phyloP scores from a whole-genome alignment of 2,329 filamentous ascomycete genomes.

The Sporothrix protearum region DNA sequence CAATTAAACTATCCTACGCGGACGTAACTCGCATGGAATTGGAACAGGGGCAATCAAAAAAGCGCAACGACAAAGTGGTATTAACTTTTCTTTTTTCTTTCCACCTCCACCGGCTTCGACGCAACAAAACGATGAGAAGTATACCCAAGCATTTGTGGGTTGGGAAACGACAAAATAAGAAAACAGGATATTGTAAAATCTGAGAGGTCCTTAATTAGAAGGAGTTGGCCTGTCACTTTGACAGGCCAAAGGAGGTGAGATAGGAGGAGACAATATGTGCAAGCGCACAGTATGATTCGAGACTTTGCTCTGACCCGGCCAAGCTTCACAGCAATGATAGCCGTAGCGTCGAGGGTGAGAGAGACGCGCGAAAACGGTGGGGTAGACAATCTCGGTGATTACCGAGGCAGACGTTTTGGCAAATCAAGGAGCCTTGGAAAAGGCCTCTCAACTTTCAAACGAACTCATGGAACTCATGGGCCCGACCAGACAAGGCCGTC shows the following conservation, averaged over 20 bases:
- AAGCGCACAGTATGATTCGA: not conserved
- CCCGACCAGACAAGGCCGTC: too few species aligned
- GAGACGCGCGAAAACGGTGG: too few species aligned
- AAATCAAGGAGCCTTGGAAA: not conserved
- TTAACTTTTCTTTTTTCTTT: conserved; percentile 9
- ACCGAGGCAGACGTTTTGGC: not conserved
- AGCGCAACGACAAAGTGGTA: conserved; percentile 14
- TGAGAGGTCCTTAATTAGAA: not conserved
- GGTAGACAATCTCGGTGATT: too few species aligned
- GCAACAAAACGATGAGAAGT: not conserved
- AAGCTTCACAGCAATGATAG: too few species aligned
- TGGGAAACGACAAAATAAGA: not conserved
- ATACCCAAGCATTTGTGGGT: not conserved
- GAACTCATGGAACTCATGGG: too few species aligned
- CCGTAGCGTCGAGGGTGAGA: too few species aligned
- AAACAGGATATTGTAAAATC: not conserved
- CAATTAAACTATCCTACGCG: not conserved
- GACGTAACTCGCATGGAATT: not conserved
- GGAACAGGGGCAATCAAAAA: not conserved
- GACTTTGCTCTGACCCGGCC: too few species aligned
- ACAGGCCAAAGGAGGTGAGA: not conserved
- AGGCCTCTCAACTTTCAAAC: not conserved
- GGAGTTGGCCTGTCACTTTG: not conserved
- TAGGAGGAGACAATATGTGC: not conserved
- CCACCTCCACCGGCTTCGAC: not conserved